Conservation (phyloP, 2,329 filamentous ascomycete species). For the Beauveria asiatica region DNA sequence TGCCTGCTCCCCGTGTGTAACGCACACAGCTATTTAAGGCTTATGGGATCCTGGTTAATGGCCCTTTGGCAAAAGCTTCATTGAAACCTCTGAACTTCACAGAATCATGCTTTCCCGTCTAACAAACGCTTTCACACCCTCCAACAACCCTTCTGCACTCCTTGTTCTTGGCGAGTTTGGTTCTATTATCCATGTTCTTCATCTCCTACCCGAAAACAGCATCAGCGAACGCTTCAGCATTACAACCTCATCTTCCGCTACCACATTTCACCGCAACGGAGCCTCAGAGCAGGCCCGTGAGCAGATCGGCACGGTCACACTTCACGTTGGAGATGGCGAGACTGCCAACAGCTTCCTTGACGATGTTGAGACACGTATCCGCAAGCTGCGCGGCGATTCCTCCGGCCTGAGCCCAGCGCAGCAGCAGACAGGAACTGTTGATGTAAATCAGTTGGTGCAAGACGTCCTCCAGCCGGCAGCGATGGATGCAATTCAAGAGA, state of each 20-base stretch:
- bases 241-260: background rate
- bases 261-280: background rate
- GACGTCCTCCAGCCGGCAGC: background rate
- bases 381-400: background rate
- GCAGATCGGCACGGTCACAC: constrained; percentile 2
- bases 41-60: no score
- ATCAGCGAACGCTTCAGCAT: background rate
- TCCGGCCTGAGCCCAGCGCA: background rate
- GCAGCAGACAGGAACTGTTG: background rate
- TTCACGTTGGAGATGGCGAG: constrained; percentile 8
- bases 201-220: background rate
- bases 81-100: background rate
- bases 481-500: background rate
- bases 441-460: constrained; percentile 1
- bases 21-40: no score
- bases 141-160: background rate
- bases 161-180: constrained; percentile 1
- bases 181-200: background rate
- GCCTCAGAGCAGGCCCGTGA: constrained; percentile 1
- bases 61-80: background rate
- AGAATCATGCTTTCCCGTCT: background rate
- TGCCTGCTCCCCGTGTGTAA: no score
- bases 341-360: background rate
- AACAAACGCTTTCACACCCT: background rate
- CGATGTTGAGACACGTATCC: background rate